Conservation (phyloP, 495 filamentous ascomycete species). For the Talaromyces trachyspermus region DNA sequence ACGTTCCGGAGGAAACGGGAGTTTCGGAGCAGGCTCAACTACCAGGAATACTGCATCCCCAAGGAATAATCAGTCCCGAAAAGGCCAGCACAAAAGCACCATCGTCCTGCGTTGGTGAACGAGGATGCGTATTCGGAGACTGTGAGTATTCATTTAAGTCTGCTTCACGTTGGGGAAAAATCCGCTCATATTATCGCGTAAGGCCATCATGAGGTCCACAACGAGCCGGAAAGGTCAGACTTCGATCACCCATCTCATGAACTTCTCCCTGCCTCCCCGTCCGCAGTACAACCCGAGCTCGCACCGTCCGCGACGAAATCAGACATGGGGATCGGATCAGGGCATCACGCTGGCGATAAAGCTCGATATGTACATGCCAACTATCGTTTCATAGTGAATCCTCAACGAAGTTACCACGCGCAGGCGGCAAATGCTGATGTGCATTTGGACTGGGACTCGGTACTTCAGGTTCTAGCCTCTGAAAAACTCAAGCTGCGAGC, state of each 20-base stretch:
- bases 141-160: slow-evolving; percentile 34
- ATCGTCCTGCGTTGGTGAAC: slow-evolving; percentile 50
- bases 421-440: slow-evolving; percentile 85
- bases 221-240: slow-evolving; percentile 87
- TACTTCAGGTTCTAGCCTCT: slow-evolving; percentile 87
- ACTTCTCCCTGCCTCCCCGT: slow-evolving; percentile 75
- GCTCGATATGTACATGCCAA: slow-evolving; percentile 95
- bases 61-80: slow-evolving; percentile 66
- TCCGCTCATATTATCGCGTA: not conserved
- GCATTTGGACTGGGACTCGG: slow-evolving; percentile 82
- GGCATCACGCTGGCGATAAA: slow-evolving; percentile 87
- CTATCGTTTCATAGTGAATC: slow-evolving; percentile 92
- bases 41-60: slow-evolving; percentile 44
- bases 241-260: slow-evolving; percentile 94
- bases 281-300: slow-evolving; percentile 55
- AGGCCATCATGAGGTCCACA: slow-evolving; percentile 76
- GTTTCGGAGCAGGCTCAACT: slow-evolving; percentile 52
- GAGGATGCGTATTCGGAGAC: slow-evolving; percentile 83
- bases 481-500: slow-evolving; percentile 75
- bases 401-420: slow-evolving; percentile 65
- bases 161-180: slow-evolving; percentile 5
- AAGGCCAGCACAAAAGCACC: slow-evolving; percentile 66
- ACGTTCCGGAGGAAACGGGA: slow-evolving; percentile 56
- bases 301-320: slow-evolving; percentile 52
- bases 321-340: slow-evolving; percentile 85